Evolutionary conservation across 2,329 filamentous ascomycete species (phyloP).

Genomic region (Hypoxylon sp.): DNA sequence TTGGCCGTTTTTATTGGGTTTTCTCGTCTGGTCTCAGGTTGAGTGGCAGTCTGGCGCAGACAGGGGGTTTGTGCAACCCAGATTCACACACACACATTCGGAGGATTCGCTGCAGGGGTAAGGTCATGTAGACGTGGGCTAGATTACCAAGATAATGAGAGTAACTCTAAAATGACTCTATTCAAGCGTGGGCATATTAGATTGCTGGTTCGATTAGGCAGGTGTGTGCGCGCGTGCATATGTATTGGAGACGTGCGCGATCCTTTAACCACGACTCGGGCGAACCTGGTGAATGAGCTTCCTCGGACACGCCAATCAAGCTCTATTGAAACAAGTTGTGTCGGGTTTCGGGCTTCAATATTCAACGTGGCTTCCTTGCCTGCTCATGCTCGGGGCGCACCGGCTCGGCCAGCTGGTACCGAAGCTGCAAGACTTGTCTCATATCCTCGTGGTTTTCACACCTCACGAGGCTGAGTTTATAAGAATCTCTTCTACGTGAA

Average conservation of each 20-base stretch:
- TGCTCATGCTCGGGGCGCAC: not conserved
- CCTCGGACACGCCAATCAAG: slow-evolving; percentile 22
- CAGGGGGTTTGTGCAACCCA: slow-evolving; percentile 23
- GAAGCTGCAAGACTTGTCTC: slow-evolving; percentile 35
- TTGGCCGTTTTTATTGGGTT: slow-evolving; percentile 7
- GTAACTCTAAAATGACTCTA: slow-evolving; percentile 44
- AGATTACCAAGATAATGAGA: slow-evolving; percentile 31
- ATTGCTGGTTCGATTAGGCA: slow-evolving; percentile 39
- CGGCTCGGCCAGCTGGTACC: slow-evolving; percentile 24
- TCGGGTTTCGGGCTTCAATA: slow-evolving; percentile 17
- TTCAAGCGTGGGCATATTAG: slow-evolving; percentile 31
- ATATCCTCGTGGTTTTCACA: slow-evolving; percentile 28
- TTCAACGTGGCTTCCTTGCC: slow-evolving; percentile 34
- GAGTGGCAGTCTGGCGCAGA: slow-evolving; percentile 28
- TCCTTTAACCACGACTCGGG: slow-evolving; percentile 27
- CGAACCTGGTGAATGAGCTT: slow-evolving; percentile 16
- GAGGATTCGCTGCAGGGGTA: slow-evolving; percentile 39
- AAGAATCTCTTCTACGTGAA: slow-evolving; percentile 5
- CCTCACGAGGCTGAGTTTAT: slow-evolving; percentile 31
- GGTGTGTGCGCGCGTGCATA: slow-evolving; percentile 26
- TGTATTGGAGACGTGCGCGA: slow-evolving; percentile 39
- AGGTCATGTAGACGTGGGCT: slow-evolving; percentile 5
- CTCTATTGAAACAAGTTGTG: slow-evolving; percentile 22
- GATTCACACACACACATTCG: slow-evolving; percentile 14
- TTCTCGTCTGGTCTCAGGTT: slow-evolving; percentile 35